A percentile compares a stretch with the other conserved stretches of the same genome.
Conservation (phyloP, 495 filamentous ascomycete genomes). For the Aspergillus heteromorphus region DNA sequence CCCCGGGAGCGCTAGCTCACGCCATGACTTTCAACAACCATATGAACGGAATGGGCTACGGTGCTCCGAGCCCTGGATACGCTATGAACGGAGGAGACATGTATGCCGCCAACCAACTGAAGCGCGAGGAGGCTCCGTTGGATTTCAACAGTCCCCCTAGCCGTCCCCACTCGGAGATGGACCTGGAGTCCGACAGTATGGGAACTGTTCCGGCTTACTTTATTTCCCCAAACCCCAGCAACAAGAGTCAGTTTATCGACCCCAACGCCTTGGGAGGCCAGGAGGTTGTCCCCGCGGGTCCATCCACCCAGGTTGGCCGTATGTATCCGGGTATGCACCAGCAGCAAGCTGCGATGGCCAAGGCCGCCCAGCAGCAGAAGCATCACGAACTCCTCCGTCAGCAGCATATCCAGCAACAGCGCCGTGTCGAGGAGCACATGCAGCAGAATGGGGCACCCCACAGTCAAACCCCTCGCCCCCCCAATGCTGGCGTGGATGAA, state of each 20-base stretch:
- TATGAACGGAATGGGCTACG: constrained; percentile 47
- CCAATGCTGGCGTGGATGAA: constrained; percentile 72
- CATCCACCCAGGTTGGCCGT: constrained; percentile 57
- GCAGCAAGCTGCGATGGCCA: constrained; percentile 76
- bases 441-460: constrained; percentile 25
- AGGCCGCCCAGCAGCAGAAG: constrained; percentile 63
- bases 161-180: constrained; percentile 49
- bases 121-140: constrained; percentile 42
- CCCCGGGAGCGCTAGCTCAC: constrained; percentile 68
- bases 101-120: constrained; percentile 44
- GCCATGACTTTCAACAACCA: constrained; percentile 65
- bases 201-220: constrained; percentile 52
- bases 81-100: constrained; percentile 39
- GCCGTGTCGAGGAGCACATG: constrained; percentile 29
- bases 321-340: constrained; percentile 90
- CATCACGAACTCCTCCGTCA: constrained; percentile 60
- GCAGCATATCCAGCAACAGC: constrained; percentile 44
- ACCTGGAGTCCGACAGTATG: constrained; percentile 53
- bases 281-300: constrained; percentile 40
- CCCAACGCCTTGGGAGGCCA: constrained; percentile 63
- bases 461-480: constrained; percentile 42
- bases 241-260: constrained; percentile 55
- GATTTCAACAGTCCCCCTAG: constrained; percentile 55
- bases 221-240: constrained; percentile 33
- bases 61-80: constrained; percentile 43